Base-by-base conservation (phyloP, 1,284 basidiomycete species). In the Polyporus tsugae region DNA sequence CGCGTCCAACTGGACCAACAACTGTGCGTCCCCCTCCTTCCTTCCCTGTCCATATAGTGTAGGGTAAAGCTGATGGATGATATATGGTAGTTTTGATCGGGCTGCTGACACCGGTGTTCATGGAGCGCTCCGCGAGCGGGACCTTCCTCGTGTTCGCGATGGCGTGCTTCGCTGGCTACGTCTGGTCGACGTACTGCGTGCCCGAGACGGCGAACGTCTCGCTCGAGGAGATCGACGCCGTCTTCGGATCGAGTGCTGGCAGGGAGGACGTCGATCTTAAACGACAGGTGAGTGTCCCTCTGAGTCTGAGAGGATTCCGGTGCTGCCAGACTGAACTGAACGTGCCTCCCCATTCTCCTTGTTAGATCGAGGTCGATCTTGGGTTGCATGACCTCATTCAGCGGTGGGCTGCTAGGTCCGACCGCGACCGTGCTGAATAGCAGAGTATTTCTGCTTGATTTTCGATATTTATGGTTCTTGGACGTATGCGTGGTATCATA, bases 1-100 rank as follows among this genome's bases (percentile, higher is more conserved):
- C 1, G 90, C 93, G 2, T 94, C 92, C 49, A 94, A 94, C 78
- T 95, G 94, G 93, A 74, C 88, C 49, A 94, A 93, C 76, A 94
- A 93, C 70, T 94, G 92, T 91, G 72, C 33, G 86, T 82, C 13
- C 33, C 9, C 19, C 39, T 46, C 7, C 39, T 64, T 1, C 57
- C 11, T 38, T 58, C 52, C 41, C 57, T 66, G 60, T 58, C 42
- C 13, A 42, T 11, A 17, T 11, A 11, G 46, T 49, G n/a, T 4
- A 25, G 2, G 10, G 10, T 1, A 25, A 52, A 11, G 22, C 73
- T 70, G 44, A 70, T 25, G 19, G 7, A 10, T 3, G 19, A 22
- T 38, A 17, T 22, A 3, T 15, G 19, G 5, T 67, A 94, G 94
- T 95, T 78, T 81, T 95, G 71, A 91, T 96, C 72, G 93, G 93